phyloP scores from a whole-genome alignment of 2,329 filamentous ascomycete species.

The Colletotrichum sansevieriae region DNA sequence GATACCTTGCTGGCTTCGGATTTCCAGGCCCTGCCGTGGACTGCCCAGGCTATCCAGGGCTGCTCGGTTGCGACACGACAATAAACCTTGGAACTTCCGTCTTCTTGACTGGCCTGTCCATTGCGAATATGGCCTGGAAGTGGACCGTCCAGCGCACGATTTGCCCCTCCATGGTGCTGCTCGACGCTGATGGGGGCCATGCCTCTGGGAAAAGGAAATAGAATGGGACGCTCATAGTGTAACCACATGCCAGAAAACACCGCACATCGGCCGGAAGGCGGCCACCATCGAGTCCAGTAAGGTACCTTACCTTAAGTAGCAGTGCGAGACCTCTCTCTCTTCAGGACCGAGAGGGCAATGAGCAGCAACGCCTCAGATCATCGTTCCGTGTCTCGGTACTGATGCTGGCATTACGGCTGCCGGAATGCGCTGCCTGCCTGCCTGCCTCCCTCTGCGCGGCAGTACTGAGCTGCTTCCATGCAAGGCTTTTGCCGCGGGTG shows the following conservation, averaged over 20 bases:
- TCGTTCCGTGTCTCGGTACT: slow-evolving; percentile 3
- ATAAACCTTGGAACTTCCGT: slow-evolving; percentile 34
- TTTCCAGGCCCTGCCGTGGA: slow-evolving; percentile 1
- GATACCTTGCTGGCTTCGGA: slow-evolving; percentile 30
- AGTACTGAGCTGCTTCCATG: neutral
- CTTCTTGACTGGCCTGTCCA: slow-evolving; percentile 32
- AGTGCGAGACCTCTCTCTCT: neutral
- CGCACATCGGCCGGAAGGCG: slow-evolving; percentile 38
- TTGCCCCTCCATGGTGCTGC: slow-evolving; percentile 26
- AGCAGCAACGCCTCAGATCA: slow-evolving; percentile 10
- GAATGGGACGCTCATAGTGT: neutral
- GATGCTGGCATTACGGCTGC: neutral
- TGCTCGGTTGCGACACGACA: slow-evolving; percentile 14
- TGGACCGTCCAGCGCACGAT: slow-evolving; percentile 36
- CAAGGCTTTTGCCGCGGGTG: slow-evolving; percentile 4
- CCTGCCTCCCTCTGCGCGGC: no score
- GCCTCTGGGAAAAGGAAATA: slow-evolving; percentile 15
- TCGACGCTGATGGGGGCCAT: slow-evolving; percentile 15
- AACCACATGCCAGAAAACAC: slow-evolving; percentile 46
- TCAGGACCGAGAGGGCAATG: no score
- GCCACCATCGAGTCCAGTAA: slow-evolving; percentile 6
- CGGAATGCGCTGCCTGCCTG: neutral
- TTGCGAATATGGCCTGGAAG: slow-evolving; percentile 26
- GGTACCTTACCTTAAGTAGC: neutral
- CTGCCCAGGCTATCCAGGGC: slow-evolving; percentile 13